Evolutionary conservation across 2,329 filamentous ascomycete species (phyloP), one percentile per base, ranked within the genome.

Genomic region (Cladosporium velox): DNA sequence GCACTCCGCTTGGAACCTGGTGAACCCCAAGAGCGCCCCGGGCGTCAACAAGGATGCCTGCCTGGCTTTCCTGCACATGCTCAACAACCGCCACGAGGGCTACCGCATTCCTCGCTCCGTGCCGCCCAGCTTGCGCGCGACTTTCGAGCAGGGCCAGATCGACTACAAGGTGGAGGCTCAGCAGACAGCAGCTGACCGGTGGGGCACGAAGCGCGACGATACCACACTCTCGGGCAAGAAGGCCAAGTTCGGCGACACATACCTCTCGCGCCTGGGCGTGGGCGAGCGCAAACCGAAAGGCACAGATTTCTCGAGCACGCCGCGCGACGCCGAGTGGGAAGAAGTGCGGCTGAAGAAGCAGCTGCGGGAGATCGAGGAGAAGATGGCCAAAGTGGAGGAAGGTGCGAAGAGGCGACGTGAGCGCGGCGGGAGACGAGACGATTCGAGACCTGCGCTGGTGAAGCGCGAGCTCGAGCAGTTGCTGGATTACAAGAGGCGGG

Each of bases 161-260:
- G 93, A 97, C 80, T 99, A 98, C 81, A 92, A 97, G 75, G 78
- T 98, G 67, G 92, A 96, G 78, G 80, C 83, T n/a, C 81, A 70
- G 32, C 74, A 76, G 68, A 73, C 83, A 1, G 87, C 88, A 2
- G 84, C 87, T 47, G 90, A 90, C 68, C 88, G 90, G 73, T 96
- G 93, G 91, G 92, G 91, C 2, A 86, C 88, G 68, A 88, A 90
- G 69, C 87, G 89, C 58, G 91, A 93, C 75, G 92, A 96, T 61
- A 86, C 87, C 70, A 97, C 94, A 0, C 81, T 86, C 41, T 95
- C 92, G 0, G 93, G 94, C 66, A 90, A 91, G 75, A 99, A 99
- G 81, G 90, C 93, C 72, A 97, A 97, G 81, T 99, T 99, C 76
- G 95, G 95, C 70, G 95, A 99, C 78, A 91, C 96, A 70, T 99